Conservation (phyloP, 2,329 filamentous ascomycete genomes). For the Colletotrichum eremochloae region DNA sequence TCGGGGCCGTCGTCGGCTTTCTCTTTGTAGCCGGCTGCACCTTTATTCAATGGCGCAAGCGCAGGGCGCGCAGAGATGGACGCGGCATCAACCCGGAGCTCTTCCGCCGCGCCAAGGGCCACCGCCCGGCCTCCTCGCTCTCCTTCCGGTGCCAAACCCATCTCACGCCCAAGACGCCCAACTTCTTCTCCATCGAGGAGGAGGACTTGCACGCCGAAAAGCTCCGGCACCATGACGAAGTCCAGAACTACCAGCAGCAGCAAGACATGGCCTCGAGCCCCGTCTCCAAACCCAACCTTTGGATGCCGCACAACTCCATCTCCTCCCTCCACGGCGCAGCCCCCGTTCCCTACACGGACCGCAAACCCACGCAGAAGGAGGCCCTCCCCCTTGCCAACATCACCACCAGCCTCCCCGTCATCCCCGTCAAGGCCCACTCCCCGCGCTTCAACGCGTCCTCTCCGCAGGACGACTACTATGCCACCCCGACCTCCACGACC, state of each 20-base stretch:
- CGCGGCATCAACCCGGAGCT: constrained; percentile 45
- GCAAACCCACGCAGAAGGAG: constrained; percentile 19
- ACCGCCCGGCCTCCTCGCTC: constrained; percentile 59
- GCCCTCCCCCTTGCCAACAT: constrained; percentile 30
- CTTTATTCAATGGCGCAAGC: constrained; percentile 62
- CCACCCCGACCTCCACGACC: constrained; percentile 51
- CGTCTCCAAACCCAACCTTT: constrained; percentile 29
- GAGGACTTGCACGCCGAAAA: constrained; percentile 46
- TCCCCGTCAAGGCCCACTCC: constrained; percentile 36
- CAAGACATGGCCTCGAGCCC: constrained; percentile 4
- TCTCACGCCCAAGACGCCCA: constrained; percentile 55
- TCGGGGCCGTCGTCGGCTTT: constrained; percentile 55
- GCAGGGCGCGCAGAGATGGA: constrained; percentile 51
- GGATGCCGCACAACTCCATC: constrained; percentile 43
- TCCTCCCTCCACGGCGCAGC: constrained; percentile 15
- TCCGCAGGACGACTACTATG: constrained; percentile 40
- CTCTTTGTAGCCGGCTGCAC: constrained; percentile 54
- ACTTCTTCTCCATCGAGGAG: constrained; percentile 53
- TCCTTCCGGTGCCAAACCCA: constrained; percentile 66
- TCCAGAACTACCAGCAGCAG: constrained; percentile 35
- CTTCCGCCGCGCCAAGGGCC: constrained; percentile 44
- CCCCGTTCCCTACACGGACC: constrained; percentile 19
- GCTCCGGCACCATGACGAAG: constrained; percentile 31
- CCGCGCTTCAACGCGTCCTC: constrained; percentile 34
- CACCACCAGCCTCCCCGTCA: constrained; percentile 31